A percentile compares a stretch with the other conserved stretches of the same genome.
Evolutionary conservation across 23 red algal species (phyloP).

Genomic region (Gracilaria caudata): DNA sequence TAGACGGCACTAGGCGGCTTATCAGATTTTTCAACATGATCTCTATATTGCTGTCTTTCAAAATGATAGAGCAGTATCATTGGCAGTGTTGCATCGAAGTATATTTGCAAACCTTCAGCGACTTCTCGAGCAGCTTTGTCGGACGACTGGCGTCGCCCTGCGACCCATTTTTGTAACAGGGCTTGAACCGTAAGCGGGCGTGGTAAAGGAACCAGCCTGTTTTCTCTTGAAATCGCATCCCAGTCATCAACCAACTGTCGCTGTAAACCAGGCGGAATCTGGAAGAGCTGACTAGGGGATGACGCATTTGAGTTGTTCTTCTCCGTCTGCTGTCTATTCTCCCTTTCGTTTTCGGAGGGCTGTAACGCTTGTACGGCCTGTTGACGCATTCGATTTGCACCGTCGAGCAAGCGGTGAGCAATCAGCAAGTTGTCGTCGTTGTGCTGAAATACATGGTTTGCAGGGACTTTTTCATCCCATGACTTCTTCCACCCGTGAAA

Average conservation of each 20-base stretch:
- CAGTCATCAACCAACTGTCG: constrained; percentile 90
- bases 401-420: constrained; percentile 64
- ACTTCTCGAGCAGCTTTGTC: constrained; percentile 75
- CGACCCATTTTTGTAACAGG: constrained; percentile 82
- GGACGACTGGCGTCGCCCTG: constrained; percentile 32
- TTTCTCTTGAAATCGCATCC: constrained; percentile 83
- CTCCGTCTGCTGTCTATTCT: not conserved
- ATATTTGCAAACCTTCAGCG: constrained; percentile 68
- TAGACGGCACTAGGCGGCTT: constrained; percentile 78
- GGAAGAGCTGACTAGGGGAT: constrained; percentile 53
- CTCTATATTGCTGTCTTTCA: constrained; percentile 86
- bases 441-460: constrained; percentile 42
- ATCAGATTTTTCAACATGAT: not conserved
- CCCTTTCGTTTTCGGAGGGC: constrained; percentile 38
- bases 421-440: constrained; percentile 74
- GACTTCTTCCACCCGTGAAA: constrained; percentile 83
- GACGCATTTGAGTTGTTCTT: constrained; percentile 10
- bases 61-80: constrained; percentile 91
- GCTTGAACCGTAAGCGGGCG: constrained; percentile 66
- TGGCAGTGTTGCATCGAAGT: constrained; percentile 81
- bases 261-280: constrained; percentile 80
- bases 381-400: constrained; percentile 24
- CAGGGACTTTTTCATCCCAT: constrained; percentile 67
- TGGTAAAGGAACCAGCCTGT: constrained; percentile 77
- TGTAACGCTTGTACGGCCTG: constrained; percentile 37